Conservation (phyloP, 2,329 filamentous ascomycete species). For the Penicillium frequentans region DNA sequence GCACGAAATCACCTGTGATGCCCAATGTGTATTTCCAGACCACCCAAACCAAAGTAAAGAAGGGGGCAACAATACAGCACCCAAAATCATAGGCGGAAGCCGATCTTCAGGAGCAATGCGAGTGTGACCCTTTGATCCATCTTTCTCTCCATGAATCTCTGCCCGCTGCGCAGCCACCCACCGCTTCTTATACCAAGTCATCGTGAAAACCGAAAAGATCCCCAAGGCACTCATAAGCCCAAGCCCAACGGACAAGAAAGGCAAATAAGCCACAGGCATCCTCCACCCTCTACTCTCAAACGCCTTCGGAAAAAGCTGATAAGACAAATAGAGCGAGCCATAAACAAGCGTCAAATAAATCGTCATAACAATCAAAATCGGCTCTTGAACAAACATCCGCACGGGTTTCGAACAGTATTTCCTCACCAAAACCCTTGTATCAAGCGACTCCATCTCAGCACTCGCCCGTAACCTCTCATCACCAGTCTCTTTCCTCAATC, state of each 20-base stretch:
- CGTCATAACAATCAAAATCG: slow-evolving; percentile 47
- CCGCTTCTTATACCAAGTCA: slow-evolving; percentile 29
- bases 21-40: slow-evolving; percentile 42
- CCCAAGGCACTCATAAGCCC: slow-evolving; percentile 26
- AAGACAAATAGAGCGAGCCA: slow-evolving; percentile 26
- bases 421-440: slow-evolving; percentile 32
- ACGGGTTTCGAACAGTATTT: slow-evolving; percentile 45
- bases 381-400: slow-evolving; percentile 46
- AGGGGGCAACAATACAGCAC: slow-evolving; percentile 40
- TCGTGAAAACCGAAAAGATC: slow-evolving; percentile 30
- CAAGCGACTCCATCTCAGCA: slow-evolving; percentile 39
- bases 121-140: not conserved
- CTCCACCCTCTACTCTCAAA: slow-evolving; percentile 33
- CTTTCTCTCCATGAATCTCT: not conserved
- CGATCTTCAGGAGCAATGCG: slow-evolving; percentile 41
- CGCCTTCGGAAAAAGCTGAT: slow-evolving; percentile 35
- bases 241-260: slow-evolving; percentile 27
- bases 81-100: slow-evolving; percentile 46
- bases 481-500: slow-evolving; percentile 46
- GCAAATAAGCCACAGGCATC: slow-evolving; percentile 24
- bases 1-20: slow-evolving; percentile 44
- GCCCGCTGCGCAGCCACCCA: slow-evolving; percentile 15
- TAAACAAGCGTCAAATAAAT: slow-evolving; percentile 38
- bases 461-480: slow-evolving; percentile 45
- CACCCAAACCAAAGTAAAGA: slow-evolving; percentile 51